Evolutionary conservation across 2,329 filamentous ascomycete species (phyloP).

Genomic region (Scorias spongiosa): DNA sequence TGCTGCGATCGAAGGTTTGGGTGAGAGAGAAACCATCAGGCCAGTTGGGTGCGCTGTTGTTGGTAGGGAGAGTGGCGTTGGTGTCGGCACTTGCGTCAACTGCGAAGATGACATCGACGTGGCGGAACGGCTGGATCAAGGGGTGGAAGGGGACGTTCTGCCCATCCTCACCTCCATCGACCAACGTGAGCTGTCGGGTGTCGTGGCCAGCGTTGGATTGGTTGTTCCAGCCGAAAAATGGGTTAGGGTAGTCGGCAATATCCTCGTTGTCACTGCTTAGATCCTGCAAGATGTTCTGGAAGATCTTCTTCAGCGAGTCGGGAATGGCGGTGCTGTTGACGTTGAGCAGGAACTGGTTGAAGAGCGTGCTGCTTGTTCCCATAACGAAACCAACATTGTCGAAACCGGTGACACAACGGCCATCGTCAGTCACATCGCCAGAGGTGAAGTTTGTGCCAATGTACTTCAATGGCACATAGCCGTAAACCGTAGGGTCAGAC

Average conservation of each 20-base stretch:
- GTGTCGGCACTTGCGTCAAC: slow-evolving; percentile 67
- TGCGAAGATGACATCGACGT: slow-evolving; percentile 68
- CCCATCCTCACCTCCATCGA: slow-evolving; percentile 63
- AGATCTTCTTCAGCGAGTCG: slow-evolving; percentile 34
- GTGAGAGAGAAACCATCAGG: slow-evolving; percentile 64
- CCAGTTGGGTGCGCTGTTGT: slow-evolving; percentile 39
- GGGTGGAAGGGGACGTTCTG: slow-evolving; percentile 71
- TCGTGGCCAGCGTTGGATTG: slow-evolving; percentile 42
- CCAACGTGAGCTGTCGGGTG: slow-evolving; percentile 45
- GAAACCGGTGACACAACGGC: slow-evolving; percentile 58
- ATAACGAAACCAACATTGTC: slow-evolving; percentile 74
- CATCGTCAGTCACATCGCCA: slow-evolving; percentile 41
- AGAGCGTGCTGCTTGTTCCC: slow-evolving; percentile 72
- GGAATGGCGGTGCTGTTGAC: slow-evolving; percentile 36
- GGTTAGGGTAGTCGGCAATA: slow-evolving; percentile 66
- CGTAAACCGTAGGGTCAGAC: slow-evolving; percentile 57
- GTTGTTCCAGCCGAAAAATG: slow-evolving; percentile 53
- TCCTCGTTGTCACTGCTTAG: slow-evolving; percentile 50
- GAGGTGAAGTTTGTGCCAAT: slow-evolving; percentile 57
- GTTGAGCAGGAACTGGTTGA: slow-evolving; percentile 60
- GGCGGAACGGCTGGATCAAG: slow-evolving; percentile 55
- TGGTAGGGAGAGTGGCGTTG: slow-evolving; percentile 16
- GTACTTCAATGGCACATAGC: slow-evolving; percentile 55
- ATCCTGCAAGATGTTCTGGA: slow-evolving; percentile 36
- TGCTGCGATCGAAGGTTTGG: slow-evolving; percentile 55